Evolutionary conservation across 768 basidiomycete species (phyloP), one percentile per base, ranked within the genome.

Genomic region (Pulveroboletus sp.): DNA sequence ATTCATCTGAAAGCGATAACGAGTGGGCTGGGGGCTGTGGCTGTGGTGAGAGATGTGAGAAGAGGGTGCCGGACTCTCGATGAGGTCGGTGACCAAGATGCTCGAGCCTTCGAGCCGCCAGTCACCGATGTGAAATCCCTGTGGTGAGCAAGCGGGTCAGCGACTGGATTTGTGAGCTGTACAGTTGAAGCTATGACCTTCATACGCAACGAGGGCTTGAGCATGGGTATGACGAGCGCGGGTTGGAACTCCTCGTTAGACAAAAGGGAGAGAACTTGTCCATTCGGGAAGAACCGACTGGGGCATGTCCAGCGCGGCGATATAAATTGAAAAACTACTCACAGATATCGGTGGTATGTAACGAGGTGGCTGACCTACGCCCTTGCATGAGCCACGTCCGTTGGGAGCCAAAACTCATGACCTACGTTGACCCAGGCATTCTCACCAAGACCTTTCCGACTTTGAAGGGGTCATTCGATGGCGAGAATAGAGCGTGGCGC

Each of bases 281-380:
- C 94, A 53, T 90, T 81, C 1, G 90, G 84, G 57, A 87, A 87
- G 72, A 95, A 95, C 23, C 94, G 90, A 38, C 89, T 91, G 57
- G 1, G 25, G 46, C 12, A 40, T 12, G 40, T 63, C 33, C 55
- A 16, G 34, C 3, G 5, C 37, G 25, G 21, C 6, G 37, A 51
- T 42, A 23, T 19, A 31, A 25, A 25, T 23, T 5, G 20, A 25
- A 38, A 5, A 17, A n/a, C 7, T 8, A 57, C 85, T 67, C 55
- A 89, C 84, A 97, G 75, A 66, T 91, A 95, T 27, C 94, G 89
- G 61, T 94, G 90, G 66, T 95, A 97, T 6, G 91, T 94, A 60
- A 97, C 81, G 49, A 94, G 75, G 60, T 95, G 91, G 62, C 72
- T 88, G 50, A 90, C 74, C 90, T 90, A 59, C 20, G 49, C 7